phyloP scores from a whole-genome alignment of 176 grass and related monocot species.

The Olyra latifolia region DNA sequence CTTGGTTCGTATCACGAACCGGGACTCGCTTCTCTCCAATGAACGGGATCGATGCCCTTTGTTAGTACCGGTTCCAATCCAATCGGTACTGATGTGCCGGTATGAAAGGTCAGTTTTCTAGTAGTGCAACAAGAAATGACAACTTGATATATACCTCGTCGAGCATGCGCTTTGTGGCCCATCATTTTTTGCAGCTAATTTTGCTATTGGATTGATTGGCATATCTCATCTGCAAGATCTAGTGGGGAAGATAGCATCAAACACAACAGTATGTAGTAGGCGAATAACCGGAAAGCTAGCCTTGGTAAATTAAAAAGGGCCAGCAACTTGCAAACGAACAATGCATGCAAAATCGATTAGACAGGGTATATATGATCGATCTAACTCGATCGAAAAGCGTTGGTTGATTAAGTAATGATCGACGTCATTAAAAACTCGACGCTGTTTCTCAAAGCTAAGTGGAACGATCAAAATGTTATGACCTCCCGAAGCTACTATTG shows the following conservation, averaged over 20 bases:
- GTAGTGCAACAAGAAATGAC: not conserved
- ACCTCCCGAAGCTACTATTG: too few species aligned
- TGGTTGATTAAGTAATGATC: not conserved
- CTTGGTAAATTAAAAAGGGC: constrained; percentile 18
- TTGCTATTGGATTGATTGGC: not conserved
- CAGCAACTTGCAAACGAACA: not conserved
- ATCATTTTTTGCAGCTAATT: not conserved
- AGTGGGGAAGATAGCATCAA: not conserved
- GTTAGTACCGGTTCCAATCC: too few species aligned
- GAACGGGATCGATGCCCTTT: too few species aligned
- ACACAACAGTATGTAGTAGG: not conserved
- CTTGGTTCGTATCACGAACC: too few species aligned
- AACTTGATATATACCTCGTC: constrained; percentile 20
- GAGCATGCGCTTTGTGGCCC: not conserved
- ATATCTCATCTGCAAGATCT: not conserved
- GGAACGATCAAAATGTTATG: too few species aligned
- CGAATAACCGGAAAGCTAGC: not conserved
- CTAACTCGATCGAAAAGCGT: not conserved
- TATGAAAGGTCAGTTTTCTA: too few species aligned
- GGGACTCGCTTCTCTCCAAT: too few species aligned
- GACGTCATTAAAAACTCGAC: too few species aligned
- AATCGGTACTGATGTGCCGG: too few species aligned
- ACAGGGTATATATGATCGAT: not conserved
- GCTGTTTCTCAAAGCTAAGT: too few species aligned
- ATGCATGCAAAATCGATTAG: too few species aligned